Percentiles rank a stretch among this genome's conserved stretches.
Evolutionary conservation across 106 monocot species (phyloP).

Genomic region (Chionographis japonica): DNA sequence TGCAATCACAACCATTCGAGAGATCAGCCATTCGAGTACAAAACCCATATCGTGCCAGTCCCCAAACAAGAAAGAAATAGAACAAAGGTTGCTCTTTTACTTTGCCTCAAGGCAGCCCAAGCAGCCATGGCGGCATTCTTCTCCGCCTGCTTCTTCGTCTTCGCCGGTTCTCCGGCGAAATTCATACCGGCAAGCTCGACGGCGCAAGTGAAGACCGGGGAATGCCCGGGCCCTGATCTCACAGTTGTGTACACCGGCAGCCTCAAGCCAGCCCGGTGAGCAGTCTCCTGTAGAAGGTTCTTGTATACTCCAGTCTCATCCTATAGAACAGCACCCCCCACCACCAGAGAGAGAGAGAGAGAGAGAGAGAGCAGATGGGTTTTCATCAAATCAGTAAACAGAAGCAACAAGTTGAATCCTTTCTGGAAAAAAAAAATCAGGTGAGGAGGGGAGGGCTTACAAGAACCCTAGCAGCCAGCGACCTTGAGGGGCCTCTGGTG

Average conservation of each 20-base stretch:
- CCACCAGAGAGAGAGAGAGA: background rate
- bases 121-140: constrained; percentile 76
- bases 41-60: background rate
- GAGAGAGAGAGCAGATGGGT: background rate
- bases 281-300: constrained; percentile 49
- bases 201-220: constrained; percentile 38
- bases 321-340: constrained; percentile 9
- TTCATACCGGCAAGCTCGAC: constrained; percentile 44
- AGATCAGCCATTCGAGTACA: background rate
- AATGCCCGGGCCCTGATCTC: constrained; percentile 40
- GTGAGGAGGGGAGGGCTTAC: constrained; percentile 20
- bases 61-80: background rate
- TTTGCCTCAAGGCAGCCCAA: constrained; percentile 52
- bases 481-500: constrained; percentile 50
- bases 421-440: too few species aligned
- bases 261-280: constrained; percentile 38
- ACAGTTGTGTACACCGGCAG: constrained; percentile 45
- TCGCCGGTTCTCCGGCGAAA: constrained; percentile 49
- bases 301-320: constrained; percentile 63
- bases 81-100: constrained; percentile 2
- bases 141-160: constrained; percentile 65
- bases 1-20: background rate
- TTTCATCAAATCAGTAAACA: too few species aligned
- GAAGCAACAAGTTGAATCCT: too few species aligned
- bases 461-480: constrained; percentile 65